Evolutionary conservation across 768 basidiomycete species (phyloP).

Genomic region (Rhizopogon salebrosus): DNA sequence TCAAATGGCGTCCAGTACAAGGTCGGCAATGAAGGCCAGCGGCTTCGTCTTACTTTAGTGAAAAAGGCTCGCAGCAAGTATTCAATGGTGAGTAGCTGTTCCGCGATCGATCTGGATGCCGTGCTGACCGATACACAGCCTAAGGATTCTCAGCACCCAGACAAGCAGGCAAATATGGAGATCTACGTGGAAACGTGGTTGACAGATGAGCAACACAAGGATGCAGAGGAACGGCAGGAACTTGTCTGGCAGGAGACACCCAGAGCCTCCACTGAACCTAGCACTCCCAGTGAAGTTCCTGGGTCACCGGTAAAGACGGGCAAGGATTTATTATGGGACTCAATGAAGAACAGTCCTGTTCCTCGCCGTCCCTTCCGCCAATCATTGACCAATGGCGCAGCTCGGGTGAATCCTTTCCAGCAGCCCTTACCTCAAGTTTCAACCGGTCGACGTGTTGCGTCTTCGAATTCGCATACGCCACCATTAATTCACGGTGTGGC

Average conservation of each 20-base stretch:
- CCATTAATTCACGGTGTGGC: slow-evolving; percentile 28
- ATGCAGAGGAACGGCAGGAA: slow-evolving; percentile 54
- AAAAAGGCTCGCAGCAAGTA: slow-evolving; percentile 69
- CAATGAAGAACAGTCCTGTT: slow-evolving; percentile 40
- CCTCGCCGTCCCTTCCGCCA: slow-evolving; percentile 39
- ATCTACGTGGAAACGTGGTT: slow-evolving; percentile 79
- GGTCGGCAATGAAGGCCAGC: slow-evolving; percentile 63
- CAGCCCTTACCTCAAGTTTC: slow-evolving; percentile 27
- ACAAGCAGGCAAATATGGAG: slow-evolving; percentile 60
- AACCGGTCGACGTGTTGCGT: slow-evolving; percentile 40
- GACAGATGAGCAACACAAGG: slow-evolving; percentile 65
- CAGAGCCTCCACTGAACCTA: slow-evolving; percentile 37
- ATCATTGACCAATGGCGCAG: slow-evolving; percentile 39
- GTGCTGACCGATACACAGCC: slow-evolving; percentile 41
- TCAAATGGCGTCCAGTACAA: slow-evolving; percentile 65
- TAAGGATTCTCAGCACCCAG: slow-evolving; percentile 72
- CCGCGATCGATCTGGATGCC: background rate
- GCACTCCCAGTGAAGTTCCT: slow-evolving; percentile 33
- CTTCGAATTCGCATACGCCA: slow-evolving; percentile 24
- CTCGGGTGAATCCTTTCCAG: slow-evolving; percentile 49
- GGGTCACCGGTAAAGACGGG: slow-evolving; percentile 40
- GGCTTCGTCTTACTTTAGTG: slow-evolving; percentile 64
- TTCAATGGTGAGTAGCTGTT: slow-evolving; percentile 52
- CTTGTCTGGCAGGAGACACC: slow-evolving; percentile 67
- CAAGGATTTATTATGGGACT: slow-evolving; percentile 69